A percentile compares a stretch with the other conserved stretches of the same genome.
phyloP scores from a whole-genome alignment of 345 rosid genomes.

The Gossypium raimondii region DNA sequence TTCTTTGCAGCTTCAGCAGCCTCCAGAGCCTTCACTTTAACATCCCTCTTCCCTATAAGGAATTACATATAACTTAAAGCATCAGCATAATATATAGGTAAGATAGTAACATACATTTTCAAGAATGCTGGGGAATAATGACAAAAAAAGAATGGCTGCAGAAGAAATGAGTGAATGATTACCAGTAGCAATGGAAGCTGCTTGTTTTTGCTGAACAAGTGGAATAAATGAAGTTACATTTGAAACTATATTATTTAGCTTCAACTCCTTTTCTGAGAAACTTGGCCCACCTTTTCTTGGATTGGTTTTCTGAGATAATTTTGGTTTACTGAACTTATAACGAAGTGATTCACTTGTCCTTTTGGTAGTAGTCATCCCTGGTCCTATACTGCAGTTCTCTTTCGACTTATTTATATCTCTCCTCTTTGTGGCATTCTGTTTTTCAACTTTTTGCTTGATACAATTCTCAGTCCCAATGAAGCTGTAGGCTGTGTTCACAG shows the following conservation, averaged over 20 bases:
- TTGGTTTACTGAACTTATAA: constrained; percentile 52
- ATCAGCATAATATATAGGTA: not conserved
- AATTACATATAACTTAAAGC: constrained; percentile 7
- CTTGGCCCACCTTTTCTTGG: constrained; percentile 36
- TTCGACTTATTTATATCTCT: constrained; percentile 39
- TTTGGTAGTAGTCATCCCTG: constrained; percentile 30
- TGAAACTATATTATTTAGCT: constrained; percentile 69
- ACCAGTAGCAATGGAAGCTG: constrained; percentile 61
- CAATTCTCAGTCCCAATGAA: constrained; percentile 39
- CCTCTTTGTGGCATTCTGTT: constrained; percentile 40
- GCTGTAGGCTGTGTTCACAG: constrained; percentile 50
- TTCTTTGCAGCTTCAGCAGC: constrained; percentile 85
- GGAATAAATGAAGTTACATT: constrained; percentile 76
- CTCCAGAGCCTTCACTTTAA: constrained; percentile 85
- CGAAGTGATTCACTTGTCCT: constrained; percentile 39
- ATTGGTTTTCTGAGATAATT: constrained; percentile 50
- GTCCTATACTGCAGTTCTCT: constrained; percentile 34
- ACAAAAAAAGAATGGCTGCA: not conserved
- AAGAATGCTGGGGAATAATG: not conserved
- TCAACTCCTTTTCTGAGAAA: constrained; percentile 43
- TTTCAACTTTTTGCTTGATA: constrained; percentile 39
- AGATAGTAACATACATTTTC: not conserved
- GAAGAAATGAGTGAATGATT: constrained; percentile 8
- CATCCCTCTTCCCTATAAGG: constrained; percentile 72
- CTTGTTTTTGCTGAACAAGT: constrained; percentile 75